Percentiles rank a stretch among this genome's conserved stretches.
phyloP scores from a whole-genome alignment of 306 rosid species.

The Potentilla sterilis region DNA sequence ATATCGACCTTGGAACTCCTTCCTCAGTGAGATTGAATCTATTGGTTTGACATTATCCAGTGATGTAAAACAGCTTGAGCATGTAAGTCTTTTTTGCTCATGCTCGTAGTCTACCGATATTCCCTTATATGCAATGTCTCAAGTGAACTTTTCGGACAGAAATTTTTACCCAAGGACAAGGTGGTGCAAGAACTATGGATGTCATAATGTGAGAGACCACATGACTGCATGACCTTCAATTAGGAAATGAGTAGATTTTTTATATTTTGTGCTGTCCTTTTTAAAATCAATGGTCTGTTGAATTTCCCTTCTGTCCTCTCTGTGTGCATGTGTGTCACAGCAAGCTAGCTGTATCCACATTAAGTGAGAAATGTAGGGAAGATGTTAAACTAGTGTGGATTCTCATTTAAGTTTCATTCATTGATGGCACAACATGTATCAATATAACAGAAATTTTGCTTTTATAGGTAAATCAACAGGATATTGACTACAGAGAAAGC shows the following conservation, averaged over 20 bases:
- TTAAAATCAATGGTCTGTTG: neutral
- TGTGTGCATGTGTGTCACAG: neutral
- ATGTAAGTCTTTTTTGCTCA: constrained; percentile 16
- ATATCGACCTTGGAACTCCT: constrained; percentile 26
- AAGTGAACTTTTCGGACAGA: neutral
- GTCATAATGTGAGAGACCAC: neutral
- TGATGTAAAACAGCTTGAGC: constrained; percentile 32
- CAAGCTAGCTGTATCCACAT: neutral
- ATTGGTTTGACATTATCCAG: constrained; percentile 27
- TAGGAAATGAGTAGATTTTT: neutral
- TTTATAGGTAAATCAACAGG: constrained; percentile 45
- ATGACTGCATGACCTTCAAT: neutral
- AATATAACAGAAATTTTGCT: neutral
- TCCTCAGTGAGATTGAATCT: constrained; percentile 27
- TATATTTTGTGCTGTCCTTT: neutral
- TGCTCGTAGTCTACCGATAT: neutral
- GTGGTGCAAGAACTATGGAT: neutral
- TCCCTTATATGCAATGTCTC: neutral
- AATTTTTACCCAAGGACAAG: neutral
- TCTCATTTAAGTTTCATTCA: neutral
- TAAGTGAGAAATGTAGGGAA: neutral
- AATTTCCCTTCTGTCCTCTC: neutral
- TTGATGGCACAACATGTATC: neutral
- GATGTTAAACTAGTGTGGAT: neutral
- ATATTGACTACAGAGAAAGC: constrained; percentile 50